Evolutionary conservation across 331 rosid genomes (phyloP), one percentile per base, ranked within the genome.

Genomic region (Quercus phellos): DNA sequence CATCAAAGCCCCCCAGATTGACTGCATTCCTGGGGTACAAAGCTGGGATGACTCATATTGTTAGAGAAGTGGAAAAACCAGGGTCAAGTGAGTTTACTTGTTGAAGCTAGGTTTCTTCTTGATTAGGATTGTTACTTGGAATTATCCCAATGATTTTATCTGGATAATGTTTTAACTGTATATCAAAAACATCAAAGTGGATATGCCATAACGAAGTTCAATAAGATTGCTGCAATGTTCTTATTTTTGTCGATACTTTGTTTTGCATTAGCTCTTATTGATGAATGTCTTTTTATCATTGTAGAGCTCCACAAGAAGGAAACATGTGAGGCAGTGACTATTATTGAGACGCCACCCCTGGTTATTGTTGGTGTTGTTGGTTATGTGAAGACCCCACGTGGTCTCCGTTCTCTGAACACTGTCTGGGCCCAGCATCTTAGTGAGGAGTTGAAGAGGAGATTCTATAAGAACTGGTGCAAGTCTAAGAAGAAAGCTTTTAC

Each of bases 41-140:
- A 82, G 88, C 97, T 67, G 97, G 97, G 68, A 92, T 90, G 94
- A 92, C 97, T 43, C 97, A 92, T 82, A 88, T 90, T 68, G 93
- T 92, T 6, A 85, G 97, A 67, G 97, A 92, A 58, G 97, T 92
- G 1, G 97, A 92, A 78, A 92, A 92, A 32, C 97, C 94, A 6
- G 94, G 94, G 30, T 92, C 97, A 74, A 92, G 96, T 91, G 86
- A 87, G 96, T 55, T 11, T 68, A 0, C 1, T 11, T 22, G 3
- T 21, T n/a, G n/a, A 26, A 61, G 18, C n/a, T n/a, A 24, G n/a
- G 29, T 19, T 50, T 27, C 3, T 6, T 16, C 51, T 18, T 13
- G n/a, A 3, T 4, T 61, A 46, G 60, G 71, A 38, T 16, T 13
- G 4, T 2, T 14, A 1, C 2, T 46, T 12, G 12, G 53, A 17